Percentiles rank a stretch among this genome's conserved stretches.
phyloP scores from a whole-genome alignment of 1,284 basidiomycete genomes.

The Marasmius sp. region DNA sequence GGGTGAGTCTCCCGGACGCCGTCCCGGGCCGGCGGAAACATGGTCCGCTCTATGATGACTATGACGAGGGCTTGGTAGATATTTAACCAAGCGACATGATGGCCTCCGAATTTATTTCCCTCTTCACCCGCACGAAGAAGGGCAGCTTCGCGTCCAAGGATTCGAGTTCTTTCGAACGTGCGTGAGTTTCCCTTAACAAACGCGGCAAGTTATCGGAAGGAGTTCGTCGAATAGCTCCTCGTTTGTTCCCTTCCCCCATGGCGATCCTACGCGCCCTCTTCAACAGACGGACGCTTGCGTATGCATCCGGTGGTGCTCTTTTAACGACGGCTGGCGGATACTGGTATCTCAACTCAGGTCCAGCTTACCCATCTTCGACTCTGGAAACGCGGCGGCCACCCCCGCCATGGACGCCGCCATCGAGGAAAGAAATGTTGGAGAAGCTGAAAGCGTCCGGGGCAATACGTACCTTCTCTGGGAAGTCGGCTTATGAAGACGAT shows the following conservation, averaged over 20 bases:
- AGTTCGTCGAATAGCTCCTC: neutral
- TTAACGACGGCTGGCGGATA: conserved; percentile 45
- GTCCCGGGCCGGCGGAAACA: too few species aligned
- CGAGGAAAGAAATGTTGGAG: conserved; percentile 62
- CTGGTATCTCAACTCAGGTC: conserved; percentile 70
- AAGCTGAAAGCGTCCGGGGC: conserved; percentile 48
- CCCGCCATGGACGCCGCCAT: conserved; percentile 75
- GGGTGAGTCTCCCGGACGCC: too few species aligned
- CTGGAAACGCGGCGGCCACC: conserved; percentile 64
- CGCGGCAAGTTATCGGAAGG: neutral
- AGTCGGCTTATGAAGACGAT: conserved; percentile 31
- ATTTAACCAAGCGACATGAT: too few species aligned
- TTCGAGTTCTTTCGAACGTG: neutral
- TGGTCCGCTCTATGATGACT: too few species aligned
- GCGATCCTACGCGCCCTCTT: neutral
- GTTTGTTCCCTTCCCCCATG: neutral
- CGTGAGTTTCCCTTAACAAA: neutral
- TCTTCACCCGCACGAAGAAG: too few species aligned
- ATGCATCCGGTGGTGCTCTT: neutral
- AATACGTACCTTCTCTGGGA: conserved; percentile 13
- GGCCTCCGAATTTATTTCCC: too few species aligned
- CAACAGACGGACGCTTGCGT: neutral
- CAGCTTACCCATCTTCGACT: conserved; percentile 61
- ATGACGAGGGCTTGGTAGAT: too few species aligned
- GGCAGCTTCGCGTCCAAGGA: neutral